Base-by-base conservation (phyloP, 257 asterid species). In the Paraleonurus japonicus region DNA sequence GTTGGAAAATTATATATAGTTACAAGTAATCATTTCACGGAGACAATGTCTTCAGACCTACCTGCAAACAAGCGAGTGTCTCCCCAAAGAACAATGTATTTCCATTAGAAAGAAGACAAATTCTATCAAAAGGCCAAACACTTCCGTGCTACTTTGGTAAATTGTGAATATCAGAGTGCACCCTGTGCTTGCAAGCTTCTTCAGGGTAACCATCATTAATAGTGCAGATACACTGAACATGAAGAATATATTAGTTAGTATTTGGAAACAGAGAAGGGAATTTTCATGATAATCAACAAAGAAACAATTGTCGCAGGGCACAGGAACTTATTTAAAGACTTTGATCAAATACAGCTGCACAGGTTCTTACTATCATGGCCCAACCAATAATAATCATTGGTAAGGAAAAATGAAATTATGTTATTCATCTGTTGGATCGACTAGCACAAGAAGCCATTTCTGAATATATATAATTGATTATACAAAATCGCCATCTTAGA, bases 41-140 rank as follows among this genome's bases (percentile, higher is more conserved):
- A 48, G 22, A 78, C 39, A 15, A 55, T 69, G 13, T 32, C 19
- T 76, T 76, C 32, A 75, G 72, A 67, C 45, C 51, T 80, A 95
- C 99, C 99, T 95, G 98, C 88, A 95, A 87, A 77, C 99, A 95
- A 76, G 98, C 87, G 70, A 95, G 85, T 47, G 99, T 95, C 87
- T 95, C 99, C 75, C 99, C 99, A 67, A 95, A 95, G 86, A 95
- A 95, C 85, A 95, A 79, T 3, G 97, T 95, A 83, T 95, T 95
- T 75, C 99, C 99, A 80, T 90, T 89, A 51, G 99, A 92, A 75
- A 95, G 99, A 81, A 95, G 97, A 82, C 99, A 95, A 70, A 95
- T 95, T 67, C 95, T 82, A 81, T 95, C 99, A 48, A 95, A 79
- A 95, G 98, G 79, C 99, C 99, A 82, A 95, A 95, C 24, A 95